Percentiles rank a stretch among this genome's conserved stretches.
Evolutionary conservation across 1,284 basidiomycete species (phyloP).

Genomic region (Malassezia yamatoensis): DNA sequence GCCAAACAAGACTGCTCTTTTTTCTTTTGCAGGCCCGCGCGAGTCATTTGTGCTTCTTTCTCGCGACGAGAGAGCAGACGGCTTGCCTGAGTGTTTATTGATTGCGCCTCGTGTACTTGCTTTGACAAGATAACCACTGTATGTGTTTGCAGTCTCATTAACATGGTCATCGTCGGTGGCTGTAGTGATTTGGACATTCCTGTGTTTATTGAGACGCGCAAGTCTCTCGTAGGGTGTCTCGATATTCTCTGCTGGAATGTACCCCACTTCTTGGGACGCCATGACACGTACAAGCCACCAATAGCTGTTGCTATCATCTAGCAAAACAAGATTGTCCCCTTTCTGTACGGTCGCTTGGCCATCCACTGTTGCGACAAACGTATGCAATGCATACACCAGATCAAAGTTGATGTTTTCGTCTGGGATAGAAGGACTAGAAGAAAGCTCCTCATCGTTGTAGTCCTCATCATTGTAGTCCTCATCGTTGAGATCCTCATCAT

Average conservation of each 20-base stretch:
- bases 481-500: constrained; percentile 31
- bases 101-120: constrained; percentile 17
- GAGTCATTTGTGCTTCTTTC: constrained; percentile 26
- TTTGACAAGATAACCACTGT: constrained; percentile 37
- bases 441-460: constrained; percentile 42
- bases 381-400: constrained; percentile 47
- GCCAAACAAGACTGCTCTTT: constrained; percentile 41
- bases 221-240: constrained; percentile 95
- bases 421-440: constrained; percentile 45
- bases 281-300: constrained; percentile 48
- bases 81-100: constrained; percentile 41
- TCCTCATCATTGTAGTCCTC: constrained; percentile 21
- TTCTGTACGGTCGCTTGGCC: constrained; percentile 48
- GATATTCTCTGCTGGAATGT: constrained; percentile 98
- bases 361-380: constrained; percentile 46
- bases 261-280: constrained; percentile 77
- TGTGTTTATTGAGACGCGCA: constrained; percentile 88
- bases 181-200: constrained; percentile 67
- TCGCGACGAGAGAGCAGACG: constrained; percentile 41
- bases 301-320: constrained; percentile 48
- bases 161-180: constrained; percentile 46
- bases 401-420: constrained; percentile 49
- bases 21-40: constrained; percentile 23
- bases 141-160: constrained; percentile 33
- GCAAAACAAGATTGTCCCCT: constrained; percentile 44